Evolutionary conservation across 345 rosid genomes (phyloP), one percentile per base, ranked within the genome.

Genomic region (Populus pruinosa): DNA sequence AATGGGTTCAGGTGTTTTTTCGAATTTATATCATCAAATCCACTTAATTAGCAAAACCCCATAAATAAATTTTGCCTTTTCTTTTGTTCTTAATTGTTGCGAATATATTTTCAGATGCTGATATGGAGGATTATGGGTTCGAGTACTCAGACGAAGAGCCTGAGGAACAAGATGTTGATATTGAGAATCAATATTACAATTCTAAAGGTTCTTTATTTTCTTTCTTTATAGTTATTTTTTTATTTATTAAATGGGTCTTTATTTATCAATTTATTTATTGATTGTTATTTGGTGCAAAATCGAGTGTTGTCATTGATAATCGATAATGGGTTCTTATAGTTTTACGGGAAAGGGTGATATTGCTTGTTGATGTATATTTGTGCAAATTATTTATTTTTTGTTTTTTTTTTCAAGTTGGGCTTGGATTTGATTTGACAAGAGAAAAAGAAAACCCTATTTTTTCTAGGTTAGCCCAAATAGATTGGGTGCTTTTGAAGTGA

Each of bases 91-190:
- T 23, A 59, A 59, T 23, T 59, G 29, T 10, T 23, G 64, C 64
- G 16, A 59, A 16, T 36, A 39, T 36, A 31, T 68, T 39, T 75
- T 72, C 89, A 96, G 99, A 96, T 89, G 98, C 97, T 43, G 99
- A 96, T 87, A 96, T 96, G 99, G 99, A 94, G 80, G 99, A 96
- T 84, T 96, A 96, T 71, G 99, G 99, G 49, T 91, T 92, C 71
- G 99, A 89, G 83, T 96, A 96, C 88, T 96, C 99, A 41, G 98
- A 96, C 62, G 98, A 94, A 81, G 99, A 96, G 84, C 99, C 93
- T 10, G 97, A 96, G 81, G 98, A 96, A 67, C 97, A 96, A 83
- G 98, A 96, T 74, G 98, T 92, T 78, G 98, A 91, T 74, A 96
- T 92, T 73, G 99, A 96, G 88, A 96, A 96, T 70, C 99, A 96